Percentiles rank a stretch among this genome's conserved stretches.
These are phyloP conservation scores for Alloteropsis semialata DNA, from an alignment of 176 grass and related monocot species.

Conservation along the genomic window DNA sequence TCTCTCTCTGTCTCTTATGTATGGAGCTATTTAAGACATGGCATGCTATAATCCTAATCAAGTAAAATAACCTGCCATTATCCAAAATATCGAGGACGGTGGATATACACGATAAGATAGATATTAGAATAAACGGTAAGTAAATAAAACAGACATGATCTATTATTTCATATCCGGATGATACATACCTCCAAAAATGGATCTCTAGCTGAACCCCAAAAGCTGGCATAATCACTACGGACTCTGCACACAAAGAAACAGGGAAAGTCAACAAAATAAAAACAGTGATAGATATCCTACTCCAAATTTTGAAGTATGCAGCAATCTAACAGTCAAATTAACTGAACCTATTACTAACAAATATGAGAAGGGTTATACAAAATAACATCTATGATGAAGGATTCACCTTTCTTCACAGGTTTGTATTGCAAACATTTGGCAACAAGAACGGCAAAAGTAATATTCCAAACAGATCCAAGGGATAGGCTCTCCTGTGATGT, in stretches of 20 bases:
- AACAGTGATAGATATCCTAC: not conserved
- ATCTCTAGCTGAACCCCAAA: slow-evolving; percentile 94
- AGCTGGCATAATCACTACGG: slow-evolving; percentile 80
- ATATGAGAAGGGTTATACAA: not conserved
- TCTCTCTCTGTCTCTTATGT: not conserved
- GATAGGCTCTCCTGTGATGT: slow-evolving; percentile 49
- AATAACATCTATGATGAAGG: not conserved
- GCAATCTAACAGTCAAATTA: slow-evolving; percentile 7
- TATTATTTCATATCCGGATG: not conserved
- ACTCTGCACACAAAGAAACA: slow-evolving; percentile 50
- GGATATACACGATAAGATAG: not conserved
- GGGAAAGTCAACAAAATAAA: not conserved
- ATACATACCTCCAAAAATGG: slow-evolving; percentile 74
- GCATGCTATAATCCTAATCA: not conserved
- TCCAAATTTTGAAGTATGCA: not conserved
- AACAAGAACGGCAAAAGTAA: slow-evolving; percentile 42
- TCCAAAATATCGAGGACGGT: not conserved
- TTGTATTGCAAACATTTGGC: slow-evolving; percentile 79
- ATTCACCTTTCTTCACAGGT: slow-evolving; percentile 83
- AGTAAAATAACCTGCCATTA: not conserved
- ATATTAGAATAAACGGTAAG: not conserved
- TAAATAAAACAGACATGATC: not conserved
- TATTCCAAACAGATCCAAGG: slow-evolving; percentile 52
- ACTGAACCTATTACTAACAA: not conserved
- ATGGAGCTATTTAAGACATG: not conserved